Conservation (phyloP, 176 grass and related monocot species). For the Carex parvula region DNA sequence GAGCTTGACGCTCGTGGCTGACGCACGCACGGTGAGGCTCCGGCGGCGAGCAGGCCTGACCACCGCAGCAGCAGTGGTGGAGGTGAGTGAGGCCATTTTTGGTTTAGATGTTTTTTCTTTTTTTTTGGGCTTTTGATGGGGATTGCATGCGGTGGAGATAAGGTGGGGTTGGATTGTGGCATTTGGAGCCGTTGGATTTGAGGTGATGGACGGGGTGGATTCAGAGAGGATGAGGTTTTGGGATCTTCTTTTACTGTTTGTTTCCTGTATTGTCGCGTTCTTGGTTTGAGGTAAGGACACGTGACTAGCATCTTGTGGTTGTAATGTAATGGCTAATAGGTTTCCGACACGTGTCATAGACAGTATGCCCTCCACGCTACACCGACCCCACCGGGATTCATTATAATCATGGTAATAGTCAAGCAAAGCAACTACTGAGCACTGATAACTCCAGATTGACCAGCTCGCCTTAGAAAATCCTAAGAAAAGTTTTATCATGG, state of each 20-base stretch:
- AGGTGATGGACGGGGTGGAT: conserved; percentile 25
- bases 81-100: conserved; percentile 69
- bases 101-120: not conserved
- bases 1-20: conserved; percentile 56
- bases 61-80: conserved; percentile 38
- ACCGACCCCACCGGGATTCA: too few relatives aligned
- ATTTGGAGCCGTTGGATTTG: conserved; percentile 33
- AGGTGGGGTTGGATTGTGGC: conserved; percentile 49
- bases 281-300: conserved; percentile 24
- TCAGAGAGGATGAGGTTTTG: conserved; percentile 59
- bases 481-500: too few relatives aligned
- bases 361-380: not conserved
- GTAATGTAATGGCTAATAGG: not conserved
- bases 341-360: conserved; percentile 27
- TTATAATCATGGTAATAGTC: too few relatives aligned
- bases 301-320: conserved; percentile 32
- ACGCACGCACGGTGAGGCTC: conserved; percentile 39
- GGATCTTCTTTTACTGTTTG: conserved; percentile 27
- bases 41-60: conserved; percentile 18
- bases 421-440: too few relatives aligned
- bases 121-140: conserved; percentile 28
- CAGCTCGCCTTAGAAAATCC: too few relatives aligned
- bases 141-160: conserved; percentile 45
- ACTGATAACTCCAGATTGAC: too few relatives aligned
- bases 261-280: not conserved